Conservation (phyloP, 345 rosid genomes). For the Noccaea caerulescens region DNA sequence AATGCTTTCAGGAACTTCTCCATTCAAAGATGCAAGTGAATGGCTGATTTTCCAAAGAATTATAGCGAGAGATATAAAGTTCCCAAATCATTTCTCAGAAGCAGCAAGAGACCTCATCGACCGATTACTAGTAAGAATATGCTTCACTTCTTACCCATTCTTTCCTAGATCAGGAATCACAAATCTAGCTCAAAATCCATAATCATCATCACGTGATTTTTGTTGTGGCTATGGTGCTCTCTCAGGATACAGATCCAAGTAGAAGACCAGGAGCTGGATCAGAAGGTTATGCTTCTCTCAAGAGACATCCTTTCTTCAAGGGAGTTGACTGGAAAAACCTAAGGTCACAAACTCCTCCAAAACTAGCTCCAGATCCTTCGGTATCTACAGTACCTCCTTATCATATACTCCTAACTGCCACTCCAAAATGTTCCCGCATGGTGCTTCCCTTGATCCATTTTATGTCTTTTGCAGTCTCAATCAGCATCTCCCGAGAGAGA, state of each 20-base stretch:
- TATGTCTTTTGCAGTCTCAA: slow-evolving; percentile 36
- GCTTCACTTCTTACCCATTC: slow-evolving; percentile 28
- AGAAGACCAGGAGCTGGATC: slow-evolving; percentile 95
- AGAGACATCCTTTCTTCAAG: slow-evolving; percentile 86
- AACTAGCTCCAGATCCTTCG: slow-evolving; percentile 67
- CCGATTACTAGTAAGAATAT: slow-evolving; percentile 69
- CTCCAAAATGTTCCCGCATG: neutral
- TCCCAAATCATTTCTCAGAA: slow-evolving; percentile 87
- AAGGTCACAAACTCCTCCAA: slow-evolving; percentile 78
- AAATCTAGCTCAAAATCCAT: neutral
- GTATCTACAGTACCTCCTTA: slow-evolving; percentile 44
- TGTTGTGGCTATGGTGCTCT: slow-evolving; percentile 9
- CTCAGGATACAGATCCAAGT: slow-evolving; percentile 86
- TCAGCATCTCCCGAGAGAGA: slow-evolving; percentile 57
- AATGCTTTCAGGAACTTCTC: slow-evolving; percentile 99
- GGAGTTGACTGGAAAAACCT: slow-evolving; percentile 84
- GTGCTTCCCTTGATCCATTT: slow-evolving; percentile 24
- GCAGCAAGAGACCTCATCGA: slow-evolving; percentile 90
- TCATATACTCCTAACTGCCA: neutral
- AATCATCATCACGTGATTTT: no score
- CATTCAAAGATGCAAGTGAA: slow-evolving; percentile 98
- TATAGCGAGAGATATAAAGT: slow-evolving; percentile 88
- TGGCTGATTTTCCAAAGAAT: slow-evolving; percentile 98
- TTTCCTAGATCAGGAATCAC: slow-evolving; percentile 10
- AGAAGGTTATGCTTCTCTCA: slow-evolving; percentile 81